These are phyloP conservation scores for Mycena polygramma DNA, from an alignment of 768 basidiomycete genomes.

Conservation along the genomic window DNA sequence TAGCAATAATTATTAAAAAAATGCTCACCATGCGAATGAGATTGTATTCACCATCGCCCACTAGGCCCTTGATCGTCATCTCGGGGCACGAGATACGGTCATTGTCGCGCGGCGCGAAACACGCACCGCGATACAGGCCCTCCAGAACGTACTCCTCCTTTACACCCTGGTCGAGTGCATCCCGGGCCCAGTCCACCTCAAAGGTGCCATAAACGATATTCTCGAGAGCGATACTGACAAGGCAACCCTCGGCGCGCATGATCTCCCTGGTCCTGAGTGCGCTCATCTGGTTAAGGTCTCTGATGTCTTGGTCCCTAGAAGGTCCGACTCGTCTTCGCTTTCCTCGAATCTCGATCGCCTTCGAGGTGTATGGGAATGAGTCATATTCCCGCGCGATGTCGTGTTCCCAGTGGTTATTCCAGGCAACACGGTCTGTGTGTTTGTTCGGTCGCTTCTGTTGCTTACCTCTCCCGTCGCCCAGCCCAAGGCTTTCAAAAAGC, in stretches of 20 bases:
- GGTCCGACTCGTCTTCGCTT: background rate
- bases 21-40: constrained; percentile 13
- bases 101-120: constrained; percentile 20
- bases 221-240: constrained; percentile 3
- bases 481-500: too few species aligned
- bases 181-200: constrained; percentile 23
- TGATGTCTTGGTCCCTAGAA: background rate
- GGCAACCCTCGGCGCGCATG: background rate
- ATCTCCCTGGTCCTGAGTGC: background rate
- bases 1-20: too few species aligned
- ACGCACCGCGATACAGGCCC: constrained; percentile 28
- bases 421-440: constrained; percentile 16
- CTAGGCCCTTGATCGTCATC: constrained; percentile 21
- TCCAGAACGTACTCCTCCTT: constrained; percentile 22
- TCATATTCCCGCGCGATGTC: background rate
- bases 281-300: background rate
- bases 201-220: constrained; percentile 2
- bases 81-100: constrained; percentile 24
- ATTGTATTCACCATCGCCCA: constrained; percentile 25
- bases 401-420: constrained; percentile 19
- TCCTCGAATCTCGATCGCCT: constrained; percentile 9
- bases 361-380: background rate
- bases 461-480: background rate
- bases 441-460: constrained; percentile 9
- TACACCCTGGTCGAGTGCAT: background rate